Evolutionary conservation across 2,329 filamentous ascomycete genomes (phyloP), one percentile per base, ranked within the genome.

Genomic region (Eutypa lata): DNA sequence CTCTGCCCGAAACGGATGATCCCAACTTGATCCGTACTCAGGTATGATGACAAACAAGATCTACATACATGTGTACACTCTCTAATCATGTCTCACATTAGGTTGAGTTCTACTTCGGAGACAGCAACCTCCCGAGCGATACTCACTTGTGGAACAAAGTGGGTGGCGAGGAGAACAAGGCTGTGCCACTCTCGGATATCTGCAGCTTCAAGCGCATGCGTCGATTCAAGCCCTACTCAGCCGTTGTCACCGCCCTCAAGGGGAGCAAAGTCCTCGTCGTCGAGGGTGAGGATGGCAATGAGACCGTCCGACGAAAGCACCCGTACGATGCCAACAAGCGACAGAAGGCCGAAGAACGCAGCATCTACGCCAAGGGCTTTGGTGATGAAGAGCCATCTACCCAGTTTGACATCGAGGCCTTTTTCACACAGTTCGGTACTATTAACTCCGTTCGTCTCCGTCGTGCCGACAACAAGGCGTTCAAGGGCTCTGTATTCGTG

Each of bases 401-500:
- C 26, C 94, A 97, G 73, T 91, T 96, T 70, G 91, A 97, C 58
- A 87, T 99, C 53, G 94, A 99, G 76, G 86, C 86, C 56, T 97
- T 96, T 78, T 96, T 97, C 71, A 80, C 86, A 52, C 82, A 87
- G 53, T 92, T 86, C 69, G 93, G 92, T 46, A 80, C 88, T 31
- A 83, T 90, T 63, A 90, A 89, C 65, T 83, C 87, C 46, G 87
- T 99, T 57, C 92, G 93, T 67, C 88, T 99, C 57, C 90, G 95
- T 61, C 91, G 94, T 60, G 79, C 78, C 47, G 78, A 81, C 43
- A 76, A 86, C 55, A 86, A 85, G 65, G 75, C 81, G 49, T 99
- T 97, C 86, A 99, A 99, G 81, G 91, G 93, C 62, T 96, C 91
- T 61, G 90, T 96, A 53, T 97, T 97, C 68, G 90, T 96, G 60